Conservation (phyloP, 108 stramenopile species). For the Pseudonitzschia delicatissima region DNA sequence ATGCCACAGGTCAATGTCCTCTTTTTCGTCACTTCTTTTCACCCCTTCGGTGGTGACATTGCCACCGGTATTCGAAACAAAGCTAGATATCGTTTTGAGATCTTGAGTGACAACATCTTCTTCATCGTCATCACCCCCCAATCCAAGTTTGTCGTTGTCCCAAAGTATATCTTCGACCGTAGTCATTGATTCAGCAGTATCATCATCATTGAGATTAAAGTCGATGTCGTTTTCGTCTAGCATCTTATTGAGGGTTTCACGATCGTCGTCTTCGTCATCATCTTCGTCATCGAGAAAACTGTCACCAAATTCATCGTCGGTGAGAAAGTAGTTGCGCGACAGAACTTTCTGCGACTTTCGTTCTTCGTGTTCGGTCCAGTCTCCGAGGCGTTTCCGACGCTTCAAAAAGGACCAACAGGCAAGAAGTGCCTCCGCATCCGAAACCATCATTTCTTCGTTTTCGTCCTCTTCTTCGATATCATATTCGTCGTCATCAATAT, state of each 20-base stretch:
- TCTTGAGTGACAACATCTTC: neutral
- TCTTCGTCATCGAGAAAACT: slow-evolving; percentile 7
- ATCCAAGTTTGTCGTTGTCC: neutral
- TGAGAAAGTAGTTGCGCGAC: slow-evolving; percentile 23
- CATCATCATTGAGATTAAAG: neutral
- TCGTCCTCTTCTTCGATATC: neutral
- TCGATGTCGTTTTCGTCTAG: neutral
- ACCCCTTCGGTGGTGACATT: neutral
- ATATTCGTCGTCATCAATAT: neutral
- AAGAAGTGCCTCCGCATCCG: slow-evolving; percentile 64
- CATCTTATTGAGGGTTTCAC: neutral
- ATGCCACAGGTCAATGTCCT: slow-evolving; percentile 4
- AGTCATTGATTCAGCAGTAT: neutral
- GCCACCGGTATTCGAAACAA: neutral
- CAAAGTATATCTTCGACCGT: slow-evolving; percentile 14
- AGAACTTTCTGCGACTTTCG: slow-evolving; percentile 35
- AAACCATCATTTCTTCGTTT: slow-evolving; percentile 12
- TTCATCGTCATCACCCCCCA: neutral
- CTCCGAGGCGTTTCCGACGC: slow-evolving; percentile 53
- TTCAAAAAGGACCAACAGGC: slow-evolving; percentile 70
- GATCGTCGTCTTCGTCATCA: slow-evolving; percentile 17
- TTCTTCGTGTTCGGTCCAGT: slow-evolving; percentile 46
- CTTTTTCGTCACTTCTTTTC: neutral
- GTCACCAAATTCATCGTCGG: slow-evolving; percentile 26
- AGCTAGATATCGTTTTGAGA: neutral